Evolutionary conservation across 2,329 filamentous ascomycete genomes (phyloP), one percentile per base, ranked within the genome.

Genomic region (Pseudogymnoascus sp.): DNA sequence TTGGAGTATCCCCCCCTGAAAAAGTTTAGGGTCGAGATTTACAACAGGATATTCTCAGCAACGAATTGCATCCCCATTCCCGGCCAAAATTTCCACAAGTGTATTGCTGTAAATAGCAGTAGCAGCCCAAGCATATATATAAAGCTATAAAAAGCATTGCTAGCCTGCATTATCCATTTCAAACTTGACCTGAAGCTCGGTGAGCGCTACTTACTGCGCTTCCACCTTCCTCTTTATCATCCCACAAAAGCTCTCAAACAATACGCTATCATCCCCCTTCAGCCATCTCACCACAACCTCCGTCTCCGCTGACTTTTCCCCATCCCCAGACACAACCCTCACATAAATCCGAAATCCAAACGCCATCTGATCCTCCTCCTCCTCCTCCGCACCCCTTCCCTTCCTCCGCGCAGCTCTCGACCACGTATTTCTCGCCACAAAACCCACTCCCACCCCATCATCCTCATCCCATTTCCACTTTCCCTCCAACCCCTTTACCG

Each of bases 191-290:
- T n/a, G 16, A 50, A 29, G 13, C 44, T 1, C n/a, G 6, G 1
- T 29, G 21, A 5, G 7, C 6, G 6, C 14, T n/a, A n/a, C n/a
- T n/a, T 50, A 50, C 24, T 50, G 44, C 3, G 44, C 24, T 7
- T 50, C 44, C 24, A 50, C 24, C 14, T 81, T 82, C 37, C 82
- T 78, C 73, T 86, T 89, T 50, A 96, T 67, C 78, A 93, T 91
- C 0, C 91, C 92, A 65, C 86, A 88, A 66, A 99, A 91, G 72
- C 93, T 97, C 76, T 96, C 90, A 74, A 93, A 96, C 0, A 95
- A 72, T 0, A 86, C 80, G 16, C 82, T 78, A 67, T 96, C 89
- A 5, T 80, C 79, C 0, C 95, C 93, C 69, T 90, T 86, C 0
- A 91, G 71, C 93, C 91, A 96, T 33, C 89, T 80, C 62, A 89